These are phyloP conservation scores for Amanita molliuscula DNA, from an alignment of 768 basidiomycete species.

Conservation along the genomic window DNA sequence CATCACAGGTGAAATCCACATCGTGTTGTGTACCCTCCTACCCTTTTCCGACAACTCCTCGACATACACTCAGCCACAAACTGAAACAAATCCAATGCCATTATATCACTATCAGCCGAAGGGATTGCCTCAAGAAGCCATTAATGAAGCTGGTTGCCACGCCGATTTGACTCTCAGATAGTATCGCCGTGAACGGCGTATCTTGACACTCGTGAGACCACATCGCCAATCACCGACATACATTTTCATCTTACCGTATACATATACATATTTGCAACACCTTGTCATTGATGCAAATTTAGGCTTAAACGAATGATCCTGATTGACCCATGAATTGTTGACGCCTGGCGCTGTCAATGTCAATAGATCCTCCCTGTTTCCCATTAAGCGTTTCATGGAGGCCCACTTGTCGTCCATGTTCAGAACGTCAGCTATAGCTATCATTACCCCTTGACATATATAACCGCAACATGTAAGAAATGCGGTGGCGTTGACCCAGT, in stretches of 20 bases:
- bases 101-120: neutral
- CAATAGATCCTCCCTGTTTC: neutral
- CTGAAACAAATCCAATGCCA: neutral
- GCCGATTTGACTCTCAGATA: constrained; percentile 3
- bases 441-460: neutral
- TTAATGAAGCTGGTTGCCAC: constrained; percentile 3
- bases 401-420: neutral
- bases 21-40: neutral
- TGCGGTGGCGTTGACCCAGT: neutral
- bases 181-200: constrained; percentile 3
- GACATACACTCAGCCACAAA: neutral
- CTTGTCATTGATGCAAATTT: constrained; percentile 2
- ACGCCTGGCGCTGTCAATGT: neutral
- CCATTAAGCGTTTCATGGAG: neutral
- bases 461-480: neutral
- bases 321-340: neutral
- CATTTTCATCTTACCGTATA: neutral
- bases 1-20: neutral
- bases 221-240: constrained; percentile 3
- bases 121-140: constrained; percentile 1
- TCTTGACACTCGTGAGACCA: constrained; percentile 6
- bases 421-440: neutral
- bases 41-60: neutral
- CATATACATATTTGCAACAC: neutral
- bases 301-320: constrained; percentile 1